Evolutionary conservation across 2,329 filamentous ascomycete genomes (phyloP), one percentile per base, ranked within the genome.

Genomic region (Sporothrix sp.): DNA sequence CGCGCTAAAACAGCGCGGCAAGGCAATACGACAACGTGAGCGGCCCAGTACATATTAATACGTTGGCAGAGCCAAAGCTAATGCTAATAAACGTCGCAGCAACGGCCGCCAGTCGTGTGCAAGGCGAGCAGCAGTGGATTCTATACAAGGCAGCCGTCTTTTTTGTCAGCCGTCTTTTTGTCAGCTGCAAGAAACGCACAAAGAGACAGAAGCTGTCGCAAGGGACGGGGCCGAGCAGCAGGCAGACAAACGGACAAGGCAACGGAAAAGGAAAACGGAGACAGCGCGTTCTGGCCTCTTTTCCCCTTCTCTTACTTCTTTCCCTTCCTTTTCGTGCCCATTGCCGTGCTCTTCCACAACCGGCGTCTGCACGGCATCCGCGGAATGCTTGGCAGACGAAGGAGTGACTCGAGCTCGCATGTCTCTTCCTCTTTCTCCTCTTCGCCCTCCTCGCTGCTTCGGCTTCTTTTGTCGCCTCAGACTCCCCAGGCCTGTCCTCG

Each of bases 111-210:
- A n/a, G n/a, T n/a, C n/a, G n/a, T n/a, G n/a, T n/a, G n/a, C n/a
- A n/a, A n/a, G n/a, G 6, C 23, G 25, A 40, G 7, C 38, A 30
- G 43, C 43, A 16, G 30, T 20, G 30, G 43, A 35, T 28, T 28
- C 25, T 28, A 5, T 5, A 6, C 43, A 45, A 45, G 43, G 43
- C 43, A 45, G 43, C 43, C 43, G 20, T 45, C 25, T 45, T 33
- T 33, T 20, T 28, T 28, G 33, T 44, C 33, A 44, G 27, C 27
- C 28, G n/a, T n/a, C n/a, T n/a, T n/a, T n/a, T n/a, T n/a, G n/a
- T n/a, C n/a, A n/a, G n/a, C n/a, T n/a, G n/a, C n/a, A n/a, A n/a
- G n/a, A n/a, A n/a, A n/a, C n/a, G n/a, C n/a, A n/a, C n/a, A n/a
- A n/a, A n/a, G n/a, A n/a, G n/a, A n/a, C n/a, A n/a, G n/a, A n/a